phyloP scores from a whole-genome alignment of 805 yeast species.

The Wickerhamomyces pijperi region DNA sequence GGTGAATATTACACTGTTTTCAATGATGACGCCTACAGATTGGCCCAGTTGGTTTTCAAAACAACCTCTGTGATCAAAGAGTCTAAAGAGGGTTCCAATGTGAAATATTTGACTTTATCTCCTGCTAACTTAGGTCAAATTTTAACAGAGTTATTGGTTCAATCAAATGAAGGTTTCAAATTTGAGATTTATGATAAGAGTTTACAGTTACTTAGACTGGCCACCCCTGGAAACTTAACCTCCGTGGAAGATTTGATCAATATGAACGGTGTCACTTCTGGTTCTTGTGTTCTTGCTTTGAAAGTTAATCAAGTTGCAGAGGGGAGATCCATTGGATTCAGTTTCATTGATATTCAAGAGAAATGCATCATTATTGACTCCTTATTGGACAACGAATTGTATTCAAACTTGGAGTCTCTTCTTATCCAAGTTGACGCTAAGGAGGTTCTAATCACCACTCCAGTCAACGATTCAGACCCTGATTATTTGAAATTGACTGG shows the following conservation, averaged over 20 bases:
- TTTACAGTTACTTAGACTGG: slow-evolving; percentile 49
- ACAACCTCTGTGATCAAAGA: slow-evolving; percentile 74
- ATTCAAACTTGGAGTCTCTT: slow-evolving; percentile 75
- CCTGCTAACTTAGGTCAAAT: slow-evolving; percentile 60
- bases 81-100: slow-evolving; percentile 24
- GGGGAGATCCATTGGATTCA: slow-evolving; percentile 55
- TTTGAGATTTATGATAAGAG: slow-evolving; percentile 67
- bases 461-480: slow-evolving; percentile 27
- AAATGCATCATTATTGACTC: slow-evolving; percentile 63
- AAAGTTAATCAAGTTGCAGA: slow-evolving; percentile 23
- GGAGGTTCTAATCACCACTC: slow-evolving; percentile 58
- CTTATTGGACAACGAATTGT: slow-evolving; percentile 79
- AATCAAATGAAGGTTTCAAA: slow-evolving; percentile 45
- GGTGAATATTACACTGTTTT: slow-evolving; percentile 73
- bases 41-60: slow-evolving; percentile 77
- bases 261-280: slow-evolving; percentile 28
- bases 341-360: slow-evolving; percentile 66
- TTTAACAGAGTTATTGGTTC: slow-evolving; percentile 55
- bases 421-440: slow-evolving; percentile 83
- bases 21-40: slow-evolving; percentile 65
- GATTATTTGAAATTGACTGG: slow-evolving; percentile 57
- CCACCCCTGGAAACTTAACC: slow-evolving; percentile 87
- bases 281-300: slow-evolving; percentile 40
- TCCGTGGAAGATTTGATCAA: slow-evolving; percentile 61
- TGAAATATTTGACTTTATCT: slow-evolving; percentile 66